These are phyloP conservation scores for Chlorella vulgaris DNA, from an alignment of 139 green algal genomes.

Conservation along the genomic window DNA sequence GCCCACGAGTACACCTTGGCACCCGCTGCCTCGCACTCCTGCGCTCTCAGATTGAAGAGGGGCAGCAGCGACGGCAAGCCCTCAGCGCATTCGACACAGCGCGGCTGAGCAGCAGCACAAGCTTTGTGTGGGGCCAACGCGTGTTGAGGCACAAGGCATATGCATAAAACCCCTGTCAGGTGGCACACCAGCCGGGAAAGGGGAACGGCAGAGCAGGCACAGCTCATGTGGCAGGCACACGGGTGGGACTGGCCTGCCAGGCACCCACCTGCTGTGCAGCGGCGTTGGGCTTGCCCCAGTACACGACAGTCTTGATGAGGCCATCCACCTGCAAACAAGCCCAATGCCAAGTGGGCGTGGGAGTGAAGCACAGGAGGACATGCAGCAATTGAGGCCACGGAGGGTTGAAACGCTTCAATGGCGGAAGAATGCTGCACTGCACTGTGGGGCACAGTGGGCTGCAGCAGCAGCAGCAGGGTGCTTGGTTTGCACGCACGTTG, in stretches of 20 bases:
- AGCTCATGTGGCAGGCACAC: neutral
- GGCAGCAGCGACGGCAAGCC: neutral
- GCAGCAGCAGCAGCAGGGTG: neutral
- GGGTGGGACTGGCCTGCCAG: neutral
- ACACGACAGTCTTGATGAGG: conserved; percentile 75
- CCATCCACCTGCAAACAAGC: conserved; percentile 34
- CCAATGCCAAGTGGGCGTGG: neutral
- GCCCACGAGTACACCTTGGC: conserved; percentile 61
- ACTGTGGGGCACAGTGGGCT: neutral
- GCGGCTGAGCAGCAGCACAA: no score
- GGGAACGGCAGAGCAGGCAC: no score
- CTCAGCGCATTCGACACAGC: neutral
- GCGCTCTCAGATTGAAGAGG: neutral
- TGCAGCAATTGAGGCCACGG: neutral
- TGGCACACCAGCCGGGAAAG: no score
- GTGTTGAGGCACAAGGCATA: neutral
- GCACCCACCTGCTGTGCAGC: conserved; percentile 8
- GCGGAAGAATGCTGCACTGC: no score
- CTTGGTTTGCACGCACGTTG: conserved; percentile 22
- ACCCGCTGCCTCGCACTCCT: conserved; percentile 50
- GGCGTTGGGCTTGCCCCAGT: conserved; percentile 69
- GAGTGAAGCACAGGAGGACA: neutral
- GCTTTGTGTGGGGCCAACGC: no score
- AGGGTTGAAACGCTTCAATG: neutral
- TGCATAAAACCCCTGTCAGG: no score